Conservation (phyloP, 2,329 filamentous ascomycete species). For the Periconia sp. region DNA sequence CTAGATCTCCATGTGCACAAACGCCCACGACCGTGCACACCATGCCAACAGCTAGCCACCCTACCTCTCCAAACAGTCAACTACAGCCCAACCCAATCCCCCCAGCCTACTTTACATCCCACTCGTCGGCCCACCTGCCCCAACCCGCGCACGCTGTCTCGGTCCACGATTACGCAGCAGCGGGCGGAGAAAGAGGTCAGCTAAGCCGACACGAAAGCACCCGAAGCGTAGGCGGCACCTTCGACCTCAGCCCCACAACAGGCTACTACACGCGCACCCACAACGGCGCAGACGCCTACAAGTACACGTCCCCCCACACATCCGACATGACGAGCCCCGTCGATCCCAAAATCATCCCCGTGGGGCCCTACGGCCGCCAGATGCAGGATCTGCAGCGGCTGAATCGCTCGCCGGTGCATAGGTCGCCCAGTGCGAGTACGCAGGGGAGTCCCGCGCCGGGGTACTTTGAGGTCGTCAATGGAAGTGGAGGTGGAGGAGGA, state of each 20-base stretch:
- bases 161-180: no score
- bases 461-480: no score
- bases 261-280: constrained; percentile 11
- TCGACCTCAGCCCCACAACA: constrained; percentile 8
- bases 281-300: constrained; percentile 5
- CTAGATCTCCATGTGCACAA: not conserved
- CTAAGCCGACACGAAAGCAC: not conserved
- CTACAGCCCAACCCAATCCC: not conserved
- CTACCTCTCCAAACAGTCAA: not conserved
- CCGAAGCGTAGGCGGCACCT: constrained; percentile 14
- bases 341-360: constrained; percentile 4
- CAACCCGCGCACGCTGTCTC: not conserved
- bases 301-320: not conserved
- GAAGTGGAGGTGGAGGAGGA: not conserved
- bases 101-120: constrained; percentile 1
- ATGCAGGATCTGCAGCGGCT: constrained; percentile 8
- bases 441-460: no score
- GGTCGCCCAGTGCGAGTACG: no score
- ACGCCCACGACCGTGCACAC: not conserved
- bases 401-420: not conserved
- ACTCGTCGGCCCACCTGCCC: not conserved
- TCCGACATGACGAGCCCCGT: constrained; percentile 11
- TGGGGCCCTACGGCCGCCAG: constrained; percentile 2
- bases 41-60: not conserved
- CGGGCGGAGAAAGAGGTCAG: not conserved